These are phyloP conservation scores for Pontederia paniculata DNA, from an alignment of 176 grass and related monocot genomes.

Conservation along the genomic window DNA sequence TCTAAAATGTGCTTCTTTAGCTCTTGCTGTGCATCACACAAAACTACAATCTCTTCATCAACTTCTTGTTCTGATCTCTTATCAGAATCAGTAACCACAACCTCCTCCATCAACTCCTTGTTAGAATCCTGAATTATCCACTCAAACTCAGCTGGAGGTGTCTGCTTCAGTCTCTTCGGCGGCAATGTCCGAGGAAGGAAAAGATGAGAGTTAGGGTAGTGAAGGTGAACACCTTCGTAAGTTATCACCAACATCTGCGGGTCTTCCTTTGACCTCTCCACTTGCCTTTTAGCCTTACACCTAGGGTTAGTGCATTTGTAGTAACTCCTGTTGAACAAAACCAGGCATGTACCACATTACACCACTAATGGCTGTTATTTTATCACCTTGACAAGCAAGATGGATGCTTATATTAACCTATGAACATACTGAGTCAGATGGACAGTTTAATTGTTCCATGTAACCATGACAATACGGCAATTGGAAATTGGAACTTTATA, in stretches of 20 bases:
- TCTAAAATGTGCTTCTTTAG: too few relatives aligned
- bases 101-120: background rate
- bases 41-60: background rate
- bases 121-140: background rate
- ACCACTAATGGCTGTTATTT: background rate
- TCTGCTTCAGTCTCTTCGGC: constrained; percentile 46
- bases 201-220: constrained; percentile 76
- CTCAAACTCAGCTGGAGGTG: background rate
- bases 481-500: too few relatives aligned
- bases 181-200: constrained; percentile 1
- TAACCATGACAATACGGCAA: too few relatives aligned
- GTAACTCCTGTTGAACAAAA: constrained; percentile 56
- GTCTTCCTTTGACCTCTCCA: constrained; percentile 67
- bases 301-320: constrained; percentile 95
- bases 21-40: background rate
- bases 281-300: constrained; percentile 92
- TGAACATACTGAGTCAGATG: too few relatives aligned
- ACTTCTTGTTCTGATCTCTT: constrained; percentile 2
- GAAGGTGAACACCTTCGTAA: constrained; percentile 92
- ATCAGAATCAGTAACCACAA: too few relatives aligned
- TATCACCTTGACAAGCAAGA: background rate
- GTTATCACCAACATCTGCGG: constrained; percentile 54
- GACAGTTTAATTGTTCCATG: too few relatives aligned
- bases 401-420: too few relatives aligned
- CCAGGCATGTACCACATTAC: background rate